Evolutionary conservation across 345 rosid genomes (phyloP).

Genomic region (Eucalyptus regnans): DNA sequence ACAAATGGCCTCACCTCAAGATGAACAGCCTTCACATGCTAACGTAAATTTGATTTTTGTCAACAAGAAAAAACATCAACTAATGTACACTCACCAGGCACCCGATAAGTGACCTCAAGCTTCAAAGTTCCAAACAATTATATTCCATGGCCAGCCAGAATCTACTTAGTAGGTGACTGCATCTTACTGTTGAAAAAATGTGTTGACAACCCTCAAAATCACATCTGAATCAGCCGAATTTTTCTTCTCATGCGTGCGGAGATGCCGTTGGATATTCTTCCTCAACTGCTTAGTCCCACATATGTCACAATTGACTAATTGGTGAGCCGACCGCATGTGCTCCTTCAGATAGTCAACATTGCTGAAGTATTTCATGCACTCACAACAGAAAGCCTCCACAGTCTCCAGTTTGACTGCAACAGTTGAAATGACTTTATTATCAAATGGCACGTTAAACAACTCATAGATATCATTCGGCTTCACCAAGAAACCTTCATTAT

Average conservation of each 20-base stretch:
- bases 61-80: not conserved
- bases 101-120: slow-evolving; percentile 2
- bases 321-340: slow-evolving; percentile 60
- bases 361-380: slow-evolving; percentile 74
- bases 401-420: slow-evolving; percentile 56
- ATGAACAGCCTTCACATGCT: slow-evolving; percentile 63
- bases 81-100: not conserved
- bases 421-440: not conserved
- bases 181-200: slow-evolving; percentile 56
- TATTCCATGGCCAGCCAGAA: not conserved
- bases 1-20: slow-evolving; percentile 37
- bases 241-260: slow-evolving; percentile 33
- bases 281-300: slow-evolving; percentile 54
- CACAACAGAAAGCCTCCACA: slow-evolving; percentile 64
- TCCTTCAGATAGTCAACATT: slow-evolving; percentile 52
- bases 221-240: slow-evolving; percentile 29
- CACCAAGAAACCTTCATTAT: not conserved
- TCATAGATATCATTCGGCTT: not conserved
- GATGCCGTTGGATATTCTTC: slow-evolving; percentile 74
- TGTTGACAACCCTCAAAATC: slow-evolving; percentile 37
- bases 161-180: slow-evolving; percentile 12
- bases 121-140: slow-evolving; percentile 3
- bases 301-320: slow-evolving; percentile 34
- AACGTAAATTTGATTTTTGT: slow-evolving; percentile 65
- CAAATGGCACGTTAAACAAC: accelerated